Evolutionary conservation across 441 rosid genomes (phyloP).

Genomic region (Jatropha podagrica): DNA sequence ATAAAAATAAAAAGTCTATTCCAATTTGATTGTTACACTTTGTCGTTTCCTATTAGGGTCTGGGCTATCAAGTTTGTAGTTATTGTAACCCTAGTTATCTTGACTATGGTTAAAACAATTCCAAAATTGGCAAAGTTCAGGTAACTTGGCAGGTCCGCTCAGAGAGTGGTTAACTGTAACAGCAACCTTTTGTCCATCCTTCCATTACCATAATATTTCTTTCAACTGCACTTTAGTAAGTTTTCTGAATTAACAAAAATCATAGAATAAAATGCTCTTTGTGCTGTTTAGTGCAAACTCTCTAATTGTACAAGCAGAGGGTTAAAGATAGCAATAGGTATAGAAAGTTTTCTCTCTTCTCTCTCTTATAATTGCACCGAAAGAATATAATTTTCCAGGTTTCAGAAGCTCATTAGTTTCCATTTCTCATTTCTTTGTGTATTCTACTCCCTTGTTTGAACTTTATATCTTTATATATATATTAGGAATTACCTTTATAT

Average conservation of each 20-base stretch:
- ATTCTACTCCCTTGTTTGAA: no score
- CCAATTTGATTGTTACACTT: conserved; percentile 31
- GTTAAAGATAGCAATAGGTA: conserved; percentile 18
- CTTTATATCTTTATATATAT: neutral
- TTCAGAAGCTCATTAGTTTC: no score
- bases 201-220: conserved; percentile 22
- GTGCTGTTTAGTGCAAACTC: no score
- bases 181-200: conserved; percentile 35
- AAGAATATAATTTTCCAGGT: neutral
- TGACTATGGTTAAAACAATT: conserved; percentile 22
- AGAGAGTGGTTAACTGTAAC: conserved; percentile 51
- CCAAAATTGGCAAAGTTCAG: conserved; percentile 32
- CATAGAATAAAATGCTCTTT: no score
- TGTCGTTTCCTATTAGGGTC: conserved; percentile 37
- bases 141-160: conserved; percentile 29
- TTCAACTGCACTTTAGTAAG: no score
- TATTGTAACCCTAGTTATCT: conserved; percentile 24
- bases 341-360: conserved; percentile 15
- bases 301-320: no score
- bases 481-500: no score
- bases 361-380: neutral
- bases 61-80: conserved; percentile 9
- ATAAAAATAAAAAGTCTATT: neutral
- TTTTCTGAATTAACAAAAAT: no score
- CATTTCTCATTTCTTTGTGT: no score